Conservation (phyloP, 345 rosid genomes). For the Ailanthus altissimus region DNA sequence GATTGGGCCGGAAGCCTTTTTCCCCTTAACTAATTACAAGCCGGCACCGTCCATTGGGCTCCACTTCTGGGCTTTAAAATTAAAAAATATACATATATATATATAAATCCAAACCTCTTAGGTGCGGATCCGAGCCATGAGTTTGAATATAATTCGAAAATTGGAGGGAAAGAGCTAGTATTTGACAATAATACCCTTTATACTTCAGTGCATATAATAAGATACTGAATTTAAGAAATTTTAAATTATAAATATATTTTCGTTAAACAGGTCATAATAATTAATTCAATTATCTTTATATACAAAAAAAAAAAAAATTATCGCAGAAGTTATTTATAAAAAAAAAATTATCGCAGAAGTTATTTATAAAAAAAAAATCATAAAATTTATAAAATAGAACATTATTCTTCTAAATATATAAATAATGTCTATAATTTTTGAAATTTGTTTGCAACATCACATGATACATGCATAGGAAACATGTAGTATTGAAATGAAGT, state of each 20-base stretch:
- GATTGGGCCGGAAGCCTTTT: constrained; percentile 40
- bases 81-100: neutral
- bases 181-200: constrained; percentile 22
- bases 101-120: constrained; percentile 26
- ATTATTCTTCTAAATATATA: neutral
- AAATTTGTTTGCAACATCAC: neutral
- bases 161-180: constrained; percentile 39
- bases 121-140: constrained; percentile 55
- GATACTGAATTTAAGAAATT: no score
- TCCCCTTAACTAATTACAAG: constrained; percentile 18
- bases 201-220: no score
- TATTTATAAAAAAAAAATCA: neutral
- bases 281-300: neutral
- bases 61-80: constrained; percentile 23
- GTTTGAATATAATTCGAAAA: constrained; percentile 40
- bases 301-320: neutral
- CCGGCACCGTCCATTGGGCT: constrained; percentile 35
- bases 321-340: neutral
- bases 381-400: neutral
- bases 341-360: neutral
- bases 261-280: neutral
- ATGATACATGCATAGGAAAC: neutral
- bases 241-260: neutral
- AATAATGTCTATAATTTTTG: neutral
- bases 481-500: neutral